These are phyloP conservation scores for Cyclotella kingstonii DNA, from an alignment of 108 stramenopile genomes.

Conservation along the genomic window DNA sequence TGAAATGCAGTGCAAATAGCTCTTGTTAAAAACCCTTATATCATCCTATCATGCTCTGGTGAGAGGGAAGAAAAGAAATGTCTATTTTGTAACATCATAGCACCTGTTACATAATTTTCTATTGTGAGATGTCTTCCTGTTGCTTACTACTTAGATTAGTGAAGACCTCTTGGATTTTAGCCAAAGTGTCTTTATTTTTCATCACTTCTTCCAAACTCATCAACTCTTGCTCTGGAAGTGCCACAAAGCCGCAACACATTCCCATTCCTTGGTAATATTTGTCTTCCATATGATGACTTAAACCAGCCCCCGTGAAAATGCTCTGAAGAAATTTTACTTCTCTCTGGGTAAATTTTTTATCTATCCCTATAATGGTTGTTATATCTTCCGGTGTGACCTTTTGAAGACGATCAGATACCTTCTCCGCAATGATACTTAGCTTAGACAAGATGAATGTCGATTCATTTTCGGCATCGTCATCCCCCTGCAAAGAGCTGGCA, in stretches of 20 bases:
- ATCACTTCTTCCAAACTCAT: constrained; percentile 30
- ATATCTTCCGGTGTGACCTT: constrained; percentile 57
- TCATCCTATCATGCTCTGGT: no score
- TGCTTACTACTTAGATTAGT: no score
- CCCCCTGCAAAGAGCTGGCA: constrained; percentile 27
- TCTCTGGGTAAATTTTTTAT: constrained; percentile 60
- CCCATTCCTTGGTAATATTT: constrained; percentile 79
- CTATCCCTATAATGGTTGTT: constrained; percentile 67
- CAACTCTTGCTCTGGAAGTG: constrained; percentile 63
- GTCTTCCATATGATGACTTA: constrained; percentile 83
- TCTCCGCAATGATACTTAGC: constrained; percentile 29
- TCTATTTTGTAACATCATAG: no score
- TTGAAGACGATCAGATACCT: constrained; percentile 50
- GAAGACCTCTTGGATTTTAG: neutral
- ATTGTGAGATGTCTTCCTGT: no score
- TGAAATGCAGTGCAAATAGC: no score
- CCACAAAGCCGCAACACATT: constrained; percentile 63
- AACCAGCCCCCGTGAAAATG: constrained; percentile 63
- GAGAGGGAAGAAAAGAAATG: no score
- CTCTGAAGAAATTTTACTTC: constrained; percentile 70
- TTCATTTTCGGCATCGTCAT: constrained; percentile 11
- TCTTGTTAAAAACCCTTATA: no score
- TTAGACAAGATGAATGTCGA: constrained; percentile 15
- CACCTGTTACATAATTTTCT: no score
- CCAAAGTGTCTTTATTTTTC: constrained; percentile 11